Conservation (phyloP, 78 protist genomes). For the Cavenderia fasciculata region DNA sequence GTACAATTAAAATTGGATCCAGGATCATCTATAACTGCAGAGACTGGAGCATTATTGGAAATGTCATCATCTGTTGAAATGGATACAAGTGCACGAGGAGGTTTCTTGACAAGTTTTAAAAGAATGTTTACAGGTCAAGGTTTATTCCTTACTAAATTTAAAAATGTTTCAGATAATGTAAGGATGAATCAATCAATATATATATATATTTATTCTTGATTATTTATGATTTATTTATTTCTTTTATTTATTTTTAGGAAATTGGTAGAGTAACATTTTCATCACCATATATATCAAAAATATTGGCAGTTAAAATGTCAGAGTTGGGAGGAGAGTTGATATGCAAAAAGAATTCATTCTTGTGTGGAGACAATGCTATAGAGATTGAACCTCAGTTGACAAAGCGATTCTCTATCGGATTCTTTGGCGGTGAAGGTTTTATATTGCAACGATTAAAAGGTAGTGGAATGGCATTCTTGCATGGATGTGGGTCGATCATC, state of each 20-base stretch:
- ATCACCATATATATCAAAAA: slow-evolving; percentile 72
- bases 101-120: slow-evolving; percentile 57
- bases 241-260: slow-evolving; percentile 16
- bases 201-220: background rate
- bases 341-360: slow-evolving; percentile 63
- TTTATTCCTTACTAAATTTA: slow-evolving; percentile 58
- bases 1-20: slow-evolving; percentile 63
- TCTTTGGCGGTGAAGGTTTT: slow-evolving; percentile 73
- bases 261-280: slow-evolving; percentile 44
- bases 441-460: slow-evolving; percentile 48
- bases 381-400: slow-evolving; percentile 44
- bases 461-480: slow-evolving; percentile 47
- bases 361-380: slow-evolving; percentile 44
- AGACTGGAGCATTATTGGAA: slow-evolving; percentile 65
- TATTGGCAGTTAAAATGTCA: slow-evolving; percentile 36
- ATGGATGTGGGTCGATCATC: slow-evolving; percentile 60
- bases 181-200: too few species aligned
- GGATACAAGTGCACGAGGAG: slow-evolving; percentile 73
- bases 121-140: slow-evolving; percentile 81
- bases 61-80: slow-evolving; percentile 51
- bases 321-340: slow-evolving; percentile 59
- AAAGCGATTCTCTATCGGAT: slow-evolving; percentile 24
- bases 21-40: slow-evolving; percentile 59
- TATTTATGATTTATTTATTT: background rate
- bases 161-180: slow-evolving; percentile 38